A percentile compares a stretch with the other conserved stretches of the same genome.
These are phyloP conservation scores for Tetradesmus lagerheimii DNA, from an alignment of 139 green algal genomes.

Conservation along the genomic window DNA sequence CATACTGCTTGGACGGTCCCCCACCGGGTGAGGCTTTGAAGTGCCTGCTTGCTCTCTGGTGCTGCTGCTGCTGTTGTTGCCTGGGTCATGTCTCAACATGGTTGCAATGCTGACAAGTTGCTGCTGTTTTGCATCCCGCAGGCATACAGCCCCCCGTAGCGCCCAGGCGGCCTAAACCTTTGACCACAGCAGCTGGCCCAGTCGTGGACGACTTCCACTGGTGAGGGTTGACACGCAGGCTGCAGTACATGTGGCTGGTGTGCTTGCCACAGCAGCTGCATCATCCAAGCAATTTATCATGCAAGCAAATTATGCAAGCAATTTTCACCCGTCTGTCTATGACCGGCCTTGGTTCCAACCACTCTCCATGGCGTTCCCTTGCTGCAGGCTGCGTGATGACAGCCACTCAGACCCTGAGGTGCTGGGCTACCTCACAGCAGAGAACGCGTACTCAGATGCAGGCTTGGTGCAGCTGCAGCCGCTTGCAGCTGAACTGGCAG, in stretches of 20 bases:
- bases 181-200: conserved; percentile 14
- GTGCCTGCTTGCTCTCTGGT: background rate
- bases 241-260: too few species aligned
- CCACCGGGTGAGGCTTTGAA: background rate
- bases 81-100: background rate
- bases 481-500: conserved; percentile 5
- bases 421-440: conserved; percentile 38
- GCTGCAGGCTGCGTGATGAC: conserved; percentile 46
- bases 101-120: background rate
- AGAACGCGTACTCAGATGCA: conserved; percentile 39
- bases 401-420: conserved; percentile 4
- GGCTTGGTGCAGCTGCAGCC: conserved; percentile 7
- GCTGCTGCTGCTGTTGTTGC: background rate
- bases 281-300: too few species aligned
- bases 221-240: background rate
- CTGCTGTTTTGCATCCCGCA: background rate
- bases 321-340: too few species aligned
- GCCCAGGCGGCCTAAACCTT: background rate
- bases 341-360: too few species aligned
- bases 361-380: background rate
- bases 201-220: conserved; percentile 33
- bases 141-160: background rate
- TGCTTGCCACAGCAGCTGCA: background rate
- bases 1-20: background rate
- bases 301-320: too few species aligned